phyloP scores from a whole-genome alignment of 2,329 filamentous ascomycete genomes.

The Penicillium hesseltinei region DNA sequence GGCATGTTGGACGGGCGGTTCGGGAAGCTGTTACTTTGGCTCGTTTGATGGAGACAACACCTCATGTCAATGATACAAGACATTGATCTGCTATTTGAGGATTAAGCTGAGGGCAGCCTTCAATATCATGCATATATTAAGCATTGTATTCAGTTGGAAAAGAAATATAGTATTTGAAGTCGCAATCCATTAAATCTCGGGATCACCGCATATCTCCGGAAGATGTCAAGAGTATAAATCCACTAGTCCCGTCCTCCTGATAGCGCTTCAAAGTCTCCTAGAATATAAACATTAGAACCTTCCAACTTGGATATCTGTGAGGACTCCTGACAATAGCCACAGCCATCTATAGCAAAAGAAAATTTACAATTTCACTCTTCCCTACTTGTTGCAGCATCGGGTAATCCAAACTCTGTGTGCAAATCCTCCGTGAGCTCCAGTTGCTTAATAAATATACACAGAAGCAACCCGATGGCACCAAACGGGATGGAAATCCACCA shows the following conservation, averaged over 20 bases:
- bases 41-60: slow-evolving; percentile 47
- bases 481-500: slow-evolving; percentile 41
- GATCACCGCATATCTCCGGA: slow-evolving; percentile 7
- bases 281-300: not conserved
- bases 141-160: not conserved
- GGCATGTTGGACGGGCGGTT: slow-evolving; percentile 55
- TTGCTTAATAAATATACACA: slow-evolving; percentile 38
- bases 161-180: not conserved
- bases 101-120: not conserved
- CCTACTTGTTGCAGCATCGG: slow-evolving; percentile 48
- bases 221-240: not conserved
- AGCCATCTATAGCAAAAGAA: not conserved
- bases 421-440: slow-evolving; percentile 2
- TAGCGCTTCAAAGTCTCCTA: slow-evolving; percentile 11
- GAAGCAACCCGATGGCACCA: slow-evolving; percentile 31
- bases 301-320: not conserved
- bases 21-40: slow-evolving; percentile 61
- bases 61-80: slow-evolving; percentile 27
- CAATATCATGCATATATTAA: not conserved
- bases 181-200: not conserved
- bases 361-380: not conserved
- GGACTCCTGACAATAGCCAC: not conserved
- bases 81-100: slow-evolving; percentile 6
- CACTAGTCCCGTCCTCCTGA: slow-evolving; percentile 12
- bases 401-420: slow-evolving; percentile 1